Base-by-base conservation (phyloP, 1,139 yeast genomes). In the Saccharomyces hybrid region DNA sequence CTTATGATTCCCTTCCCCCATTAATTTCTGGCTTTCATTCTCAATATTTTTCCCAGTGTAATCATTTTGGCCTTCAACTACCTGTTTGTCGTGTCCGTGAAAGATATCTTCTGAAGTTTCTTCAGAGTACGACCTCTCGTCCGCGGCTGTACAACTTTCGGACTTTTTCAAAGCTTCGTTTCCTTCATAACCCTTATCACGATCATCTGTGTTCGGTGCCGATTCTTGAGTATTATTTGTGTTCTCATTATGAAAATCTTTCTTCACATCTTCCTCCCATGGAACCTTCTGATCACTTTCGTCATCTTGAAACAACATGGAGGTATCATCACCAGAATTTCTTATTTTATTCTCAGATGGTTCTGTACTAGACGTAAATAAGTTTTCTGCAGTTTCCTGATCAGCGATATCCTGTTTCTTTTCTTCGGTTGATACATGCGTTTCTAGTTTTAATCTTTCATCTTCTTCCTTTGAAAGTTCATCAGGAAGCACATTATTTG, bases 321-420 rank as follows among this genome's bases (percentile, higher is more conserved):
- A 23, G 25, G 44, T 29, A 25, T 11, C 47, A 46, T 46, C 23
- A 14, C 8, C 48, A 5, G 31, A 46, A 16, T n/a, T 16, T 20
- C 20, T 20, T 9, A 9, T 38, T 20, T 9, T 13, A 38, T 38
- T 20, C 20, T 16, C 44, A 16, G 25, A 20, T 38, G 26, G 13
- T 20, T 5, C 44, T 11, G n/a, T 38, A 38, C 6, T 11, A 38
- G 26, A 53, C 13, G 49, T 55, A 51, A 61, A 60, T 31, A 64
- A 58, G 16, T 59, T 60, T 38, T 58, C 61, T 16, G 44, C 11
- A 38, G 1, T 20, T 9, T 38, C 25, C 20, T 38, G 7, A 23
- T 16, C n/a, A 16, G 44, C 25, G 2, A 11, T 38, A 7, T 38
- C n/a, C n/a, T 38, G n/a, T 13, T 16, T 20, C 8, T 7, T 8